Percentiles rank a stretch among this genome's conserved stretches.
phyloP scores from a whole-genome alignment of 2,329 filamentous ascomycete genomes.

The Westerdykella ornata region DNA sequence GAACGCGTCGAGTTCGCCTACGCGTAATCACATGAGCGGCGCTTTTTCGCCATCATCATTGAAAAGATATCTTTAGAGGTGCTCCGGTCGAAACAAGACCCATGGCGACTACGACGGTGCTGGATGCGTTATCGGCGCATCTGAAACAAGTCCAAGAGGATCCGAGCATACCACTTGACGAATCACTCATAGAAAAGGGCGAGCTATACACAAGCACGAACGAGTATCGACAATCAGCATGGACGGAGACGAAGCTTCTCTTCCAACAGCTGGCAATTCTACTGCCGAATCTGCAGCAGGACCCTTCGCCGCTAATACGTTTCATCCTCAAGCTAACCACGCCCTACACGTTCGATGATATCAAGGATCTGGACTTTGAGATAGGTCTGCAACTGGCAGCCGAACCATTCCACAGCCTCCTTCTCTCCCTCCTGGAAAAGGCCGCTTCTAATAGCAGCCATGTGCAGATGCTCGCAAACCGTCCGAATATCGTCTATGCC shows the following conservation, averaged over 20 bases:
- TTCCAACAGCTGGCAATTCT: constrained; percentile 46
- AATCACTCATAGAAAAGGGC: constrained; percentile 46
- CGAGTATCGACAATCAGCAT: constrained; percentile 22
- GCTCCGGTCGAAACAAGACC: background rate
- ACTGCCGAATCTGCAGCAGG: constrained; percentile 50
- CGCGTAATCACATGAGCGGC: constrained; percentile 27
- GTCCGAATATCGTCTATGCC: constrained; percentile 49
- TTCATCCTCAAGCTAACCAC: constrained; percentile 47
- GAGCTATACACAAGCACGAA: constrained; percentile 38
- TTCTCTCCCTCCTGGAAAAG: constrained; percentile 52
- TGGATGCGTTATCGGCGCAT: constrained; percentile 37
- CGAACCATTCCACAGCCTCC: constrained; percentile 49
- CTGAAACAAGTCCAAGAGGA: constrained; percentile 41
- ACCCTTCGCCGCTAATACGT: constrained; percentile 50
- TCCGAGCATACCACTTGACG: constrained; percentile 43
- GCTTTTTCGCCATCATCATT: constrained; percentile 5
- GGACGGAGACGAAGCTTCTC: constrained; percentile 30
- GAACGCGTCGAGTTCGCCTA: constrained; percentile 1
- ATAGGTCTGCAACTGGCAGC: constrained; percentile 48
- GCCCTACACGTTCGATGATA: constrained; percentile 38
- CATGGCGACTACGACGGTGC: constrained; percentile 16
- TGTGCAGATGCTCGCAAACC: constrained; percentile 53
- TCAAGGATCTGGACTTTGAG: constrained; percentile 48
- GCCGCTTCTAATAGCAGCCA: constrained; percentile 47
- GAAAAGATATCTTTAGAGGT: background rate